Evolutionary conservation across 805 yeast species (phyloP).

Genomic region (Cyberlindnera misumaiensis): DNA sequence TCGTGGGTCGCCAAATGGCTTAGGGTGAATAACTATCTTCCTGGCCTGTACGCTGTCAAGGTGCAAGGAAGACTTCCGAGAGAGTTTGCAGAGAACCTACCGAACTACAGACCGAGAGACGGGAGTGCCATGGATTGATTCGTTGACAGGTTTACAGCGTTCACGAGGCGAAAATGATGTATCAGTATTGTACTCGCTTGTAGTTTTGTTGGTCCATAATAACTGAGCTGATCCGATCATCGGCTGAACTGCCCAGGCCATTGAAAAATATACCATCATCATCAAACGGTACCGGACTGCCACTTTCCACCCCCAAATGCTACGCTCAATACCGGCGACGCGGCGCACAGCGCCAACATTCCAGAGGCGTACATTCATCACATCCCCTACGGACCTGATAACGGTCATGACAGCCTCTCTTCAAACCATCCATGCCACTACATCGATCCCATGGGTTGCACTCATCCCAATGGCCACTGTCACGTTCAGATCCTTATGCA

Average conservation of each 20-base stretch:
- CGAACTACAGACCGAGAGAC: constrained; percentile 88
- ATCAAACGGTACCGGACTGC: too few species aligned
- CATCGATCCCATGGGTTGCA: constrained; percentile 78
- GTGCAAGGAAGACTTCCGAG: constrained; percentile 88
- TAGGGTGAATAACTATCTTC: constrained; percentile 78
- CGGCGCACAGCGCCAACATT: background rate
- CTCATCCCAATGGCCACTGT: constrained; percentile 72
- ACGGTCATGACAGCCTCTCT: constrained; percentile 27
- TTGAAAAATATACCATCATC: too few species aligned
- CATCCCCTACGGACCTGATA: constrained; percentile 9
- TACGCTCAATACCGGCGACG: background rate
- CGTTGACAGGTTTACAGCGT: background rate
- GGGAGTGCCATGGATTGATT: constrained; percentile 67
- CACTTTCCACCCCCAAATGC: background rate
- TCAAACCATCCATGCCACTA: constrained; percentile 41
- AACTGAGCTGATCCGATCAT: too few species aligned
- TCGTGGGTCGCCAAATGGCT: constrained; percentile 98
- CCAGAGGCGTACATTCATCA: constrained; percentile 1
- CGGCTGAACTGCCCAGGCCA: too few species aligned
- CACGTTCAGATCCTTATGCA: constrained; percentile 54
- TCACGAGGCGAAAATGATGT: too few species aligned
- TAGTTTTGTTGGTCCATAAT: too few species aligned
- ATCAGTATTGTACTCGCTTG: too few species aligned
- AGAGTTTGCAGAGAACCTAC: constrained; percentile 69
- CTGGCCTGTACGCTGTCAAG: constrained; percentile 91